phyloP scores from a whole-genome alignment of 208 protist genomes.

The Naegleria gruberi region DNA sequence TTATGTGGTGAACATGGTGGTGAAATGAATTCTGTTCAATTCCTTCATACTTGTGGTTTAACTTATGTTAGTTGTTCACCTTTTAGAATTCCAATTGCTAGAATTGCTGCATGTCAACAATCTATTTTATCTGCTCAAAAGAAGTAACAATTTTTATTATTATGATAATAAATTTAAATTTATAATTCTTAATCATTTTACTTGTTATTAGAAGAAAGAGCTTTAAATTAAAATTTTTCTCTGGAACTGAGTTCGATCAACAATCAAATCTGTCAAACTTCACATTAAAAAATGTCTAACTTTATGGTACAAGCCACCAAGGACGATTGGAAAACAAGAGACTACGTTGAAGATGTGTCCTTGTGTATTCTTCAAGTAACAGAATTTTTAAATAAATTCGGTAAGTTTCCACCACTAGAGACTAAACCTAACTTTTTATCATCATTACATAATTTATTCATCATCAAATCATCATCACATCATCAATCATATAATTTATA shows the following conservation, averaged over 20 bases:
- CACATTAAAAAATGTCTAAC: background rate
- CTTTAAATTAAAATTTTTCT: too few relatives aligned
- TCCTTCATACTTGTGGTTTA: slow-evolving; percentile 75
- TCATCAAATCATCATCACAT: background rate
- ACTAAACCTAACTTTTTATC: background rate
- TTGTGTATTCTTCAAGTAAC: background rate
- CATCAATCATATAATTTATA: background rate
- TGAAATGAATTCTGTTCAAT: slow-evolving; percentile 78
- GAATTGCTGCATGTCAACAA: slow-evolving; percentile 75
- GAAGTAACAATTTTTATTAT: too few relatives aligned
- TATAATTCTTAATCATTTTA: too few relatives aligned
- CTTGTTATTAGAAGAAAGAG: too few relatives aligned
- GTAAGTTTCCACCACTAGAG: background rate
- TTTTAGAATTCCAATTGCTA: slow-evolving; percentile 83
- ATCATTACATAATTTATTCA: background rate
- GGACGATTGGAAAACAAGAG: background rate
- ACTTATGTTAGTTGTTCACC: slow-evolving; percentile 89
- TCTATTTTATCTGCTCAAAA: background rate
- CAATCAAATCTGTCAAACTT: too few relatives aligned
- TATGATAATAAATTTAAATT: too few relatives aligned
- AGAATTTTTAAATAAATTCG: slow-evolving; percentile 24
- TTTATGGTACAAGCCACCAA: background rate
- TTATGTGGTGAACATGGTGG: slow-evolving; percentile 90
- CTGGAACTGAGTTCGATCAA: too few relatives aligned
- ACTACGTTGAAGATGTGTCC: background rate